A percentile compares a stretch with the other conserved stretches of the same genome.
Conservation (phyloP, 305 asterid species). For the Fraxinus nigra region DNA sequence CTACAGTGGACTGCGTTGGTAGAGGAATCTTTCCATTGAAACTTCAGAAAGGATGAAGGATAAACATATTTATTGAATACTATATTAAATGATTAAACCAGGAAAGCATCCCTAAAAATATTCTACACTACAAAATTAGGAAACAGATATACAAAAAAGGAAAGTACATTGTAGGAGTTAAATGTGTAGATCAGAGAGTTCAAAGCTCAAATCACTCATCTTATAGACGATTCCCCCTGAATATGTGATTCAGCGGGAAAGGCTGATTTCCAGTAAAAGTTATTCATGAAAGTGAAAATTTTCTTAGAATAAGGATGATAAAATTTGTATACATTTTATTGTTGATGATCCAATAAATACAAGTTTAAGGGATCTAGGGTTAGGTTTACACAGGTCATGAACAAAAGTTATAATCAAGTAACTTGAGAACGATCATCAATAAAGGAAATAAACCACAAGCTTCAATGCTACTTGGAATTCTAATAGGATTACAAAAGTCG, state of each 20-base stretch:
- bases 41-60: not conserved
- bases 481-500: not conserved
- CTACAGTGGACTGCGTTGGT: not conserved
- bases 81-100: not conserved
- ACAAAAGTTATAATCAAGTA: not conserved
- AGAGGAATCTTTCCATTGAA: not conserved
- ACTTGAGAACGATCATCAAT: not conserved
- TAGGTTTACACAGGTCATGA: not conserved
- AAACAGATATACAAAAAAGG: not conserved
- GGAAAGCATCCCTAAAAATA: not conserved
- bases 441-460: not conserved
- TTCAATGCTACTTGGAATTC: not conserved
- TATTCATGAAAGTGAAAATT: not conserved
- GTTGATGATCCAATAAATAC: not conserved
- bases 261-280: not conserved
- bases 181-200: not conserved
- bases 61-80: not conserved
- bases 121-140: not conserved
- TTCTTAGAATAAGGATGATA: not conserved
- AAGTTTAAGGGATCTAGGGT: not conserved
- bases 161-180: not conserved
- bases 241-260: not conserved
- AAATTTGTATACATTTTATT: not conserved
- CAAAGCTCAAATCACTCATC: not conserved
- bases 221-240: not conserved